Evolutionary conservation across 345 rosid genomes (phyloP).

Genomic region (Reutealis trisperma): DNA sequence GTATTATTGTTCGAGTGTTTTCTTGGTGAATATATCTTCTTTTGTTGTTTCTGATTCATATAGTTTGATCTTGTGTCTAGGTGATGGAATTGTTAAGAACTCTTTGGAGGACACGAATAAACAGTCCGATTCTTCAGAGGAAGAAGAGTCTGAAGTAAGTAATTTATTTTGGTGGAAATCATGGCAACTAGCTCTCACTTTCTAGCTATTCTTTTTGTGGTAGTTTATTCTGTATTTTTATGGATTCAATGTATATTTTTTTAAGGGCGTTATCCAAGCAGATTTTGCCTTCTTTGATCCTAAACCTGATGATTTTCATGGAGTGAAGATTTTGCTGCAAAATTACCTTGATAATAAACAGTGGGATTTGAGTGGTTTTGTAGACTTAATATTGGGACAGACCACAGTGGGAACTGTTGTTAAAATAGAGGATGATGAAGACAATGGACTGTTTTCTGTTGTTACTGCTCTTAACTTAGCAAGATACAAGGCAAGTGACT

Average conservation of each 20-base stretch:
- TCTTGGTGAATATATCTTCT: background rate
- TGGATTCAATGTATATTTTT: slow-evolving; percentile 10
- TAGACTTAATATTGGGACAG: slow-evolving; percentile 78
- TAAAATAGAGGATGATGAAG: slow-evolving; percentile 79
- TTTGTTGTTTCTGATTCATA: slow-evolving; percentile 6
- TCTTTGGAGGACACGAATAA: slow-evolving; percentile 20
- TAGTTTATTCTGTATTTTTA: background rate
- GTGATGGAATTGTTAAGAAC: slow-evolving; percentile 28
- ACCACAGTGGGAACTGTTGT: slow-evolving; percentile 90
- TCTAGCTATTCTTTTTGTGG: background rate
- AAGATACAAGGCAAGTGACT: slow-evolving; percentile 65
- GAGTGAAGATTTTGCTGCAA: slow-evolving; percentile 68
- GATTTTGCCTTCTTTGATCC: slow-evolving; percentile 96
- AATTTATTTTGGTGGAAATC: background rate
- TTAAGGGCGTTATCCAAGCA: slow-evolving; percentile 76
- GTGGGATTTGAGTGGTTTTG: slow-evolving; percentile 93
- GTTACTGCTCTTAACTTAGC: slow-evolving; percentile 70
- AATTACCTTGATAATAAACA: slow-evolving; percentile 65
- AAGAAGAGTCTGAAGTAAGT: slow-evolving; percentile 58
- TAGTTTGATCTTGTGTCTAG: slow-evolving; percentile 19
- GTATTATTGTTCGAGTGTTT: slow-evolving; percentile 20
- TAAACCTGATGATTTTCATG: slow-evolving; percentile 72
- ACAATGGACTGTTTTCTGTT: slow-evolving; percentile 57
- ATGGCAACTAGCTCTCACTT: background rate
- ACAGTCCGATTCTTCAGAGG: slow-evolving; percentile 53